Evolutionary conservation across 1,284 basidiomycete genomes (phyloP).

Genomic region (Naganishia cerealis): DNA sequence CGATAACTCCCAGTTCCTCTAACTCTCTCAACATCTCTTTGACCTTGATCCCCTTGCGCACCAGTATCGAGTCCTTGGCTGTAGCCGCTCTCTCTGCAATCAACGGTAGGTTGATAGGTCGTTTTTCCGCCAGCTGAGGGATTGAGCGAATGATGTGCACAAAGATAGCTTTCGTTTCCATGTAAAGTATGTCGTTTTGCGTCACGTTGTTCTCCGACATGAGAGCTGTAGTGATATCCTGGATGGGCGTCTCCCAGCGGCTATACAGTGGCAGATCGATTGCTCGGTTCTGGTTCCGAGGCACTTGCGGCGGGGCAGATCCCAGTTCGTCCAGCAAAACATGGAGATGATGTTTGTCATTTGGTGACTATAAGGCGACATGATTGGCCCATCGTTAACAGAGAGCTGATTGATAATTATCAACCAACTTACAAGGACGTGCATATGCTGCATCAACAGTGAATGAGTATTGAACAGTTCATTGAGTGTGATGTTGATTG

Average conservation of each 20-base stretch:
- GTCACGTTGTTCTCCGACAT: constrained; percentile 91
- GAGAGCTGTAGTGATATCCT: constrained; percentile 91
- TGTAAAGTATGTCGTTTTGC: constrained; percentile 96
- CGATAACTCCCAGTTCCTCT: constrained; percentile 84
- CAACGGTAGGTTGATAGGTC: constrained; percentile 82
- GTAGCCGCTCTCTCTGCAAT: constrained; percentile 94
- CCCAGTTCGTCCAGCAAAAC: constrained; percentile 95
- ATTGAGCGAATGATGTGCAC: constrained; percentile 95
- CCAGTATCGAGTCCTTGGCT: constrained; percentile 91
- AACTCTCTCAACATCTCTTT: constrained; percentile 97
- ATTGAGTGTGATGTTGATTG: constrained; percentile 98
- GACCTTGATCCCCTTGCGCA: constrained; percentile 96
- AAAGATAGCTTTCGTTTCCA: constrained; percentile 99
- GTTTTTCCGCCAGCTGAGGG: constrained; percentile 76
- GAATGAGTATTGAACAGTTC: constrained; percentile 98
- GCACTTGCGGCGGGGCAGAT: constrained; percentile 85
- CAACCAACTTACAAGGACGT: constrained; percentile 72
- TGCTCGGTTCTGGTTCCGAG: constrained; percentile 93
- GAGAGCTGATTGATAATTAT: neutral
- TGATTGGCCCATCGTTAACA: neutral
- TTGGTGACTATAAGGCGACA: constrained; percentile 69
- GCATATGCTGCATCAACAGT: constrained; percentile 89
- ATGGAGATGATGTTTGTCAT: constrained; percentile 94
- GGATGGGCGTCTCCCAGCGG: constrained; percentile 98
- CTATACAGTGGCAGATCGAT: constrained; percentile 91